Evolutionary conservation across 2,329 filamentous ascomycete species (phyloP), one percentile per base, ranked within the genome.

Genomic region (Beauveria australis): DNA sequence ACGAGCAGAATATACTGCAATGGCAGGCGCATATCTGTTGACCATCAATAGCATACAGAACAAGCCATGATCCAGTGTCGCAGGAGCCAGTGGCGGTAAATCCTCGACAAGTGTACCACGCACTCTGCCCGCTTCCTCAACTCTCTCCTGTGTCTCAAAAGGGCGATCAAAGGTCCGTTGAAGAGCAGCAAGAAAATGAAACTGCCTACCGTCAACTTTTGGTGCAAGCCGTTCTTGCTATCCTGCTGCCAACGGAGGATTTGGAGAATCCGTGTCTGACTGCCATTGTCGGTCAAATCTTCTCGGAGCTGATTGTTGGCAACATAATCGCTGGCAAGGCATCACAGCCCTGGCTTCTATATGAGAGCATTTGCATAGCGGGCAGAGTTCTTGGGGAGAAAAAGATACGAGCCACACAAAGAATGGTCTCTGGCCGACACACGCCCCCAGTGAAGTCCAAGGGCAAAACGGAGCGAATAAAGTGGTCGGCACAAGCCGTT

Each of bases 191-290:
- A 61, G 83, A 88, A 63, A 93, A 92, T 68, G 94, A 97, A 76
- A 81, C 81, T 28, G 80, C 85, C 51, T 97, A 97, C 78, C 89
- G 93, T 67, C 91, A 96, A 70, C 78, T 97, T 61, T 80, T 97
- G n/a, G 88, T 92, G 18, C 87, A 92, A 69, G 90, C 88, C 33
- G 81, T 92, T 43, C 78, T 99, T 63, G 88, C 91, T 26, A 80
- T 96, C 57, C 81, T 99, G 18, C 81, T 99, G 22, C 94, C 94
- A 10, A 94, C 92, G 18, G 93, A 97, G 69, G 93, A 97, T 72
- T 79, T 97, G 44, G 86, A 93, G 69, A 97, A 96, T 72, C 85
- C 85, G 59, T 96, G 91, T 72, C 79, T 97, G 68, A 88, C 89
- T 61, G 83, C 90, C 41, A 79, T 99, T 63, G 88, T 97, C 64